A percentile compares a stretch with the other conserved stretches of the same genome.
phyloP scores from a whole-genome alignment of 2,329 filamentous ascomycete genomes.

The Penicillium glabrum region DNA sequence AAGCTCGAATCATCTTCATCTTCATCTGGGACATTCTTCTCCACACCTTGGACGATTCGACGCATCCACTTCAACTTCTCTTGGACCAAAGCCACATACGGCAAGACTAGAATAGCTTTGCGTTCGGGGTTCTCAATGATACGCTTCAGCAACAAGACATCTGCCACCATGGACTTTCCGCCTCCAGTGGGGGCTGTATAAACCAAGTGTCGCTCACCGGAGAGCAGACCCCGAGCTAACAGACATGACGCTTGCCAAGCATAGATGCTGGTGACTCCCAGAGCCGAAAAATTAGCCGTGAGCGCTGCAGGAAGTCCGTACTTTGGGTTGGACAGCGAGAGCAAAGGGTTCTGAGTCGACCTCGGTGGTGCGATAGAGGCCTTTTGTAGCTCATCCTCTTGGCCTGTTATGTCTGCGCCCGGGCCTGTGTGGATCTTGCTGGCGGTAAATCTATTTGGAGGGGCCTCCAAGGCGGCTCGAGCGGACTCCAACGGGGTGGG shows the following conservation, averaged over 20 bases:
- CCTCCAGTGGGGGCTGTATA: constrained; percentile 78
- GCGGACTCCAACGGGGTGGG: constrained; percentile 26
- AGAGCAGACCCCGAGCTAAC: constrained; percentile 64
- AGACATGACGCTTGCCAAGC: constrained; percentile 78
- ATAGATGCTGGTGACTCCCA: constrained; percentile 73
- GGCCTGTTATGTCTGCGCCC: constrained; percentile 19
- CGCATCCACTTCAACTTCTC: constrained; percentile 76
- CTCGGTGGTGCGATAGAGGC: constrained; percentile 29
- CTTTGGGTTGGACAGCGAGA: constrained; percentile 61
- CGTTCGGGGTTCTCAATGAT: constrained; percentile 62
- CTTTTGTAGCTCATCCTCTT: constrained; percentile 32
- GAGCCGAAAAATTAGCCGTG: constrained; percentile 62
- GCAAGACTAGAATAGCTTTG: constrained; percentile 71
- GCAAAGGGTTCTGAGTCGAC: constrained; percentile 43
- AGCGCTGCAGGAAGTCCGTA: constrained; percentile 64
- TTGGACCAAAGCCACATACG: constrained; percentile 77
- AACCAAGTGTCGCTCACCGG: constrained; percentile 68
- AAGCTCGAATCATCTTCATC: constrained; percentile 34
- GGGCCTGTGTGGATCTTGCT: constrained; percentile 34
- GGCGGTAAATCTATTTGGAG: constrained; percentile 40
- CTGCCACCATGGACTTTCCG: constrained; percentile 73
- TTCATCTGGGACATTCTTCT: constrained; percentile 36
- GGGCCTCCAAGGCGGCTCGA: constrained; percentile 26
- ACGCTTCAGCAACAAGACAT: constrained; percentile 70
- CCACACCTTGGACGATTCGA: constrained; percentile 62